Base-by-base conservation (phyloP, 768 basidiomycete species). In the Crucibulum laeve region DNA sequence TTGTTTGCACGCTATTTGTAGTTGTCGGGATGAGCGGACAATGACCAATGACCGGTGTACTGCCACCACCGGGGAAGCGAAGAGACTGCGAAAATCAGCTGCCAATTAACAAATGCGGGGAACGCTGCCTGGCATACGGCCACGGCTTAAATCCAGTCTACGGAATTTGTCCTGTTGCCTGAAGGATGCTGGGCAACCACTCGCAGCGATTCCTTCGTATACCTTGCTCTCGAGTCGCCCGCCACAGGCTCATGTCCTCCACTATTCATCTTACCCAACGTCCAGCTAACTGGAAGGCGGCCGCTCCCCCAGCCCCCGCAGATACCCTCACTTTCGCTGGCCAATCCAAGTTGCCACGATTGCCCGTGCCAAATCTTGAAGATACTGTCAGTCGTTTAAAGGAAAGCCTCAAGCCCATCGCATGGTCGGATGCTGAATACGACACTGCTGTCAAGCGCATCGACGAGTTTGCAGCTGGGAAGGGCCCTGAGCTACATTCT, bases 321-420 rank as follows among this genome's bases (percentile, higher is more conserved):
- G 67, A 65, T 23, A 65, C 84, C 8, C 58, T 71, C 13, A 87
- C 90, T 10, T 90, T 88, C 57, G 74, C 74, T 1, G 70, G 73
- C 3, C 88, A 93, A 56, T 52, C 68, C 0, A 60, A 66, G 6
- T 74, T 96, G 4, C 84, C 82, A 0, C 70, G 69, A 36, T 77
- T 97, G 5, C 94, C 93, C 0, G 82, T 96, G 0, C 83, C 87
- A 10, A 63, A 74, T 19, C 77, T 96, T 5, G 47, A 63, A 2
- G 67, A 74, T 11, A 94, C 91, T 1, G 66, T 93, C 15, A 63
- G 65, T 26, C 76, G 78, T 40, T 73, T 96, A 53, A 85, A 84
- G 58, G 71, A 79, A 21, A 81, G 80, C 1, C 60, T 97, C 41
- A 70, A 69, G 42, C 90, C 92, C 0, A 78, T 94, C 37, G 84